Percentiles rank a stretch among this genome's conserved stretches.
These are phyloP conservation scores for Apiospora koreana DNA, from an alignment of 2,329 filamentous ascomycete species.

Conservation along the genomic window DNA sequence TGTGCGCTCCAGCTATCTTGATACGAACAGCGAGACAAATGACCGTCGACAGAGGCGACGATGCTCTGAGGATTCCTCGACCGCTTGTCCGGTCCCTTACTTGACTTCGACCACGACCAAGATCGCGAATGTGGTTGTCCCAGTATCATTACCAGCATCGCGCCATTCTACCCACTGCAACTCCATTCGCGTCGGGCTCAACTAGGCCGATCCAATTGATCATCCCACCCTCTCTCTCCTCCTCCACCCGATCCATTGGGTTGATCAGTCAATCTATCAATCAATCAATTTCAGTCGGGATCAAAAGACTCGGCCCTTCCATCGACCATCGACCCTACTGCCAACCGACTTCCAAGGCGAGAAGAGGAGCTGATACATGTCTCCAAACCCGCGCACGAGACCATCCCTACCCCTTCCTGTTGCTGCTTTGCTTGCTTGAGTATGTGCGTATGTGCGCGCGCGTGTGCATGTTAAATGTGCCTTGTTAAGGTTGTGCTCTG, in stretches of 20 bases:
- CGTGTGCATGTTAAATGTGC: background rate
- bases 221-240: conserved; percentile 2
- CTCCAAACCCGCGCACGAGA: conserved; percentile 11
- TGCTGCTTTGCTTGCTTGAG: background rate
- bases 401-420: conserved; percentile 2
- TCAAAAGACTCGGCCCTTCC: background rate
- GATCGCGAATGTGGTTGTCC: background rate
- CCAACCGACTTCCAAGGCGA: background rate
- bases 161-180: conserved; percentile 2
- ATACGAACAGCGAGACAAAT: background rate
- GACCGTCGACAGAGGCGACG: background rate
- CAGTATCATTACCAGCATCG: background rate
- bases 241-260: conserved; percentile 4
- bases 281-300: conserved; percentile 6
- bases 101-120: background rate
- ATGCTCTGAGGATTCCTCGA: background rate
- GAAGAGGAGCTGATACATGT: conserved; percentile 11
- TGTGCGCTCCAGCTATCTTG: background rate
- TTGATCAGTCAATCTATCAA: conserved; percentile 9
- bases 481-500: conserved; percentile 6
- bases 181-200: background rate
- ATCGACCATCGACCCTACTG: background rate
- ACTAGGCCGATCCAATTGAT: conserved; percentile 6
- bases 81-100: background rate
- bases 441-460: background rate